phyloP scores from a whole-genome alignment of 2,329 filamentous ascomycete genomes.

The Fusarium solani-melongenae region DNA sequence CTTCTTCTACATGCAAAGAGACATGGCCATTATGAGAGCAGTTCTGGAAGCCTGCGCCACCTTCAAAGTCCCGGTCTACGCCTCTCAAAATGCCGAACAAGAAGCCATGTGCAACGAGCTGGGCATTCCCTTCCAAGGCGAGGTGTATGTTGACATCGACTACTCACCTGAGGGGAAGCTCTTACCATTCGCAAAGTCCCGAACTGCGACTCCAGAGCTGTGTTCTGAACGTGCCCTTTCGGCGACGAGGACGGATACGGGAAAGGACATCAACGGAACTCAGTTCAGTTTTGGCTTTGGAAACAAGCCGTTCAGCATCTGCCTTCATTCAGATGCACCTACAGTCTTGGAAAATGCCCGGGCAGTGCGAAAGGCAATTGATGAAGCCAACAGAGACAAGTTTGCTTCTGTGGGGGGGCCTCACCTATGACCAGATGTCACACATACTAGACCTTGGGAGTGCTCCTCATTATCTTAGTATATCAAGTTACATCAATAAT shows the following conservation, averaged over 20 bases:
- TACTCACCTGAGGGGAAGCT: background rate
- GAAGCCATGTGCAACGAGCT: background rate
- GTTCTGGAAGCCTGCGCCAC: conserved; percentile 42
- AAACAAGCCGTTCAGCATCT: background rate
- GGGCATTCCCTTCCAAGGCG: background rate
- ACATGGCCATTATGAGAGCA: conserved; percentile 41
- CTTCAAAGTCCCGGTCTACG: conserved; percentile 47
- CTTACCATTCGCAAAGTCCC: background rate
- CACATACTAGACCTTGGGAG: background rate
- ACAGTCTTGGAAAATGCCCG: background rate
- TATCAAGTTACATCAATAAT: background rate
- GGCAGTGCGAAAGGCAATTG: background rate
- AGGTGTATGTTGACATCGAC: background rate
- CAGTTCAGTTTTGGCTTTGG: background rate
- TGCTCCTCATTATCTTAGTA: background rate
- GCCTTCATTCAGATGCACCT: background rate
- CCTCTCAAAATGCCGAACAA: conserved; percentile 8
- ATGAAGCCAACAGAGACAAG: background rate
- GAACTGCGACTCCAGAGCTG: background rate
- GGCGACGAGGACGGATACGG: background rate
- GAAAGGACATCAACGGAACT: background rate
- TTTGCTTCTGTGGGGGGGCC: background rate
- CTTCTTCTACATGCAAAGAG: conserved; percentile 54
- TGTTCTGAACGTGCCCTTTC: background rate
- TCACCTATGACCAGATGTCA: background rate